phyloP scores from a whole-genome alignment of 768 basidiomycete species.

The Termitomyces eurrhizus region DNA sequence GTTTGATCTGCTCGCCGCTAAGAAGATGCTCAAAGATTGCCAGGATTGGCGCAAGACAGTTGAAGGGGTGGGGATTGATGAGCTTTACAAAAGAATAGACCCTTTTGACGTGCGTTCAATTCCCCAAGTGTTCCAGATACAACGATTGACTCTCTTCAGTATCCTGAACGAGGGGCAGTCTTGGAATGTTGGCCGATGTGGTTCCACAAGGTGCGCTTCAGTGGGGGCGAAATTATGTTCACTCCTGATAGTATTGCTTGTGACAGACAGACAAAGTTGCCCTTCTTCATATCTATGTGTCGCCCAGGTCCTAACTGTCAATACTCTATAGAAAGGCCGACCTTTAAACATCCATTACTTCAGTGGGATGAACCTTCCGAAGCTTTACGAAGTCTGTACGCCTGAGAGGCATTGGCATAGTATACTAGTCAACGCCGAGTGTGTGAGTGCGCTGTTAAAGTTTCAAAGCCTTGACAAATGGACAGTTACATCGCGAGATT shows the following conservation, averaged over 20 bases:
- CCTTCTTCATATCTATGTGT: background rate
- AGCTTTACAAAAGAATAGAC: slow-evolving; percentile 56
- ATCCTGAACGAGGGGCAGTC: slow-evolving; percentile 62
- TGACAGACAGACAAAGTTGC: slow-evolving; percentile 66
- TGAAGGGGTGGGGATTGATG: slow-evolving; percentile 62
- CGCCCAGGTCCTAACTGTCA: slow-evolving; percentile 1
- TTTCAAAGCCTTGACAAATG: background rate
- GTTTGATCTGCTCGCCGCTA: slow-evolving; percentile 54
- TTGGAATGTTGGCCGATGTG: slow-evolving; percentile 78
- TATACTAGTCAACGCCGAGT: slow-evolving; percentile 62
- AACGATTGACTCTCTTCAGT: slow-evolving; percentile 35
- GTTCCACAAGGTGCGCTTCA: slow-evolving; percentile 61
- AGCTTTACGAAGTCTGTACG: slow-evolving; percentile 52
- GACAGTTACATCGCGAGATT: slow-evolving; percentile 55
- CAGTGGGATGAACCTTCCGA: slow-evolving; percentile 53
- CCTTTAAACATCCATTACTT: slow-evolving; percentile 68
- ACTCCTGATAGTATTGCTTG: background rate
- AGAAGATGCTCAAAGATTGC: slow-evolving; percentile 63
- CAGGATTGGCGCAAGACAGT: slow-evolving; percentile 67
- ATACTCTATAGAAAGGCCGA: slow-evolving; percentile 55
- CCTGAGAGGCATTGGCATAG: slow-evolving; percentile 63
- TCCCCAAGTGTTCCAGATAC: background rate
- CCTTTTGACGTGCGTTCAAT: slow-evolving; percentile 59
- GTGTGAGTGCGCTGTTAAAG: slow-evolving; percentile 23
- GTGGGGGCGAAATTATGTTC: background rate